A percentile compares a stretch with the other conserved stretches of the same genome.
Evolutionary conservation across 2,329 filamentous ascomycete genomes (phyloP).

Genomic region (Neonectria faginata): DNA sequence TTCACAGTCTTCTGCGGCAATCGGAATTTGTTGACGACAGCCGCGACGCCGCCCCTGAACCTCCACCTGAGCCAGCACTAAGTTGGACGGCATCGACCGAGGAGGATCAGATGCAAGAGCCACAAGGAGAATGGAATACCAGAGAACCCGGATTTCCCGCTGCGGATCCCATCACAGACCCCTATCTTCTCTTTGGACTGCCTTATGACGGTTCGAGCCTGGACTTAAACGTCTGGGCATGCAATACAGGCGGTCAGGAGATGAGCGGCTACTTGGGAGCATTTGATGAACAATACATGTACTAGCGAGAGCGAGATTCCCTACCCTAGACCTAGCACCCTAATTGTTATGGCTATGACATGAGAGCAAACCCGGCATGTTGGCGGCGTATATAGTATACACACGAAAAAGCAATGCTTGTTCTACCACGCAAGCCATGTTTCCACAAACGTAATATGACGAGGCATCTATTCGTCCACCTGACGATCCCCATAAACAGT

Average conservation of each 20-base stretch:
- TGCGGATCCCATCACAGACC: constrained; percentile 32
- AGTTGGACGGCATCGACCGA: constrained; percentile 41
- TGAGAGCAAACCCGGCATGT: neutral
- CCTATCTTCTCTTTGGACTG: constrained; percentile 40
- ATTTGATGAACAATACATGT: constrained; percentile 46
- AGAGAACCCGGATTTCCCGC: constrained; percentile 28
- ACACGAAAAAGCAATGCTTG: constrained; percentile 6
- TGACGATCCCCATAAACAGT: neutral
- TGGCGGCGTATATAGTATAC: neutral
- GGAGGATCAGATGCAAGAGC: constrained; percentile 34
- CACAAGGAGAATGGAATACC: constrained; percentile 26
- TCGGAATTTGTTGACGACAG: constrained; percentile 56
- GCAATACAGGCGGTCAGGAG: constrained; percentile 33
- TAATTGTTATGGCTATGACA: neutral
- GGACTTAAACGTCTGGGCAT: constrained; percentile 40
- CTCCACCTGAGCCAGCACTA: constrained; percentile 32
- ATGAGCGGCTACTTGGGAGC: constrained; percentile 31
- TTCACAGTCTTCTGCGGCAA: constrained; percentile 55
- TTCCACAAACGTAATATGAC: constrained; percentile 7
- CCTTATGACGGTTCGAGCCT: constrained; percentile 35
- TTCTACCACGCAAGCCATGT: constrained; percentile 6
- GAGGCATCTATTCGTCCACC: neutral
- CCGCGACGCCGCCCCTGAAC: constrained; percentile 46
- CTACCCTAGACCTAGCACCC: neutral
- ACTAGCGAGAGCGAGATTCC: constrained; percentile 23